Evolutionary conservation across 1,284 basidiomycete genomes (phyloP), one percentile per base, ranked within the genome.

Genomic region (Coniferiporia weirii): DNA sequence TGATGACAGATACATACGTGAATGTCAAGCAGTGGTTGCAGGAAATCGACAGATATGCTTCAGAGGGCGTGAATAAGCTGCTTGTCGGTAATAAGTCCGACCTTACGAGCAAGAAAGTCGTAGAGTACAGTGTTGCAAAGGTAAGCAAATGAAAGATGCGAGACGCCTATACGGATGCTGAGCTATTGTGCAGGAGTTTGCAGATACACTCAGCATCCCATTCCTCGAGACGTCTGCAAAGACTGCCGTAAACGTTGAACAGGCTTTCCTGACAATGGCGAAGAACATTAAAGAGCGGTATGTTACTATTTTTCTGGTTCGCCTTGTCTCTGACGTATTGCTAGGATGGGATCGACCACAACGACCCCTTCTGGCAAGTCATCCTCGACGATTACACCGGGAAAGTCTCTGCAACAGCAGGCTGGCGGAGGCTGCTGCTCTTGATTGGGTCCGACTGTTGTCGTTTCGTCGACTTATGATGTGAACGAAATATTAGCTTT

Each of bases 11-110:
- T 70, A 95, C 95, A 15, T 98, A 97, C 79, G 88, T 90, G 69
- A 98, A 99, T 70, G 97, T 99, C 73, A 99, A 99, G 82, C 95
- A 98, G 73, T 99, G 97, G 97, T 84, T 99, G 61, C 95, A 97
- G 72, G 96, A 99, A 76, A 99, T 99, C 69, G 97, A 99, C 79
- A 88, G 96, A 69, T 98, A 99, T 74, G 97, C 97, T 62, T 95
- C 94, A 54, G 97, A 99, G 75, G 97, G 96, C 57, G 96, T 99
- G 63, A 98, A 98, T 84, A 98, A 98, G 79, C 76, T 99, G 52
- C 83, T 99, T 55, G 94, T 99, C 60, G 96, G 96, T 64, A 99
- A 98, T 83, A 99, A 99, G 82, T 93, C 90, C 54, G 96, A 99
- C 77, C 79, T 98, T 72, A 93, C 93, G 46, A 89, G 87, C 80